These are phyloP conservation scores for Rhodamnia argentea DNA, from an alignment of 345 rosid genomes.

Conservation along the genomic window DNA sequence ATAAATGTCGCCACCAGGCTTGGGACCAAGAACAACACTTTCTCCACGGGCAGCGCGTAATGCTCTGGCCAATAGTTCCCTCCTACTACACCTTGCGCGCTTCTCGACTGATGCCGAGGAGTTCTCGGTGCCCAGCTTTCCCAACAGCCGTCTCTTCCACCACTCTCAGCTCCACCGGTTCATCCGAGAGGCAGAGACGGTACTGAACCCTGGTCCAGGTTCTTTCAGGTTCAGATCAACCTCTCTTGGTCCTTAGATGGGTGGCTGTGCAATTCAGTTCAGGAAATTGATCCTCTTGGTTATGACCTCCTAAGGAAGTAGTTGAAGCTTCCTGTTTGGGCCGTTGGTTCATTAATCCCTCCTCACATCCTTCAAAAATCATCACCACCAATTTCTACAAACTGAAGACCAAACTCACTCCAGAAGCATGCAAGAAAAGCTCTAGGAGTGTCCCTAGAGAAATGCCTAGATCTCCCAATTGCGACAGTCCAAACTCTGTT, in stretches of 20 bases:
- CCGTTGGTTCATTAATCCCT: slow-evolving; percentile 32
- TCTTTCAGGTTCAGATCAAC: slow-evolving; percentile 17
- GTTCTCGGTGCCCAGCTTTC: slow-evolving; percentile 26
- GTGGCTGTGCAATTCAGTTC: slow-evolving; percentile 22
- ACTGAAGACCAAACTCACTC: not conserved
- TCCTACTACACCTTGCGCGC: slow-evolving; percentile 35
- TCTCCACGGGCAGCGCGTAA: slow-evolving; percentile 17
- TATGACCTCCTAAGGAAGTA: slow-evolving; percentile 15
- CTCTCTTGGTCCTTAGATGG: slow-evolving; percentile 11
- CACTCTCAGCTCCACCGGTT: slow-evolving; percentile 21
- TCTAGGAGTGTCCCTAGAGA: slow-evolving; percentile 15
- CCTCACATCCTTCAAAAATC: not conserved
- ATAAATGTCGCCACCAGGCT: no score
- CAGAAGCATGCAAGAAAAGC: slow-evolving; percentile 5
- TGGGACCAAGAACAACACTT: not conserved
- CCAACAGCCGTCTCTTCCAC: slow-evolving; percentile 21
- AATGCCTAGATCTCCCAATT: slow-evolving; percentile 24
- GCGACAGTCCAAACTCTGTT: slow-evolving; percentile 14
- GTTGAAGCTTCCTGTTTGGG: slow-evolving; percentile 22
- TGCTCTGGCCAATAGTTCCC: slow-evolving; percentile 13
- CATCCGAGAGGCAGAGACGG: slow-evolving; percentile 16
- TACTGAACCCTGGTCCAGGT: slow-evolving; percentile 26
- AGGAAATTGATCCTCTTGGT: slow-evolving; percentile 21
- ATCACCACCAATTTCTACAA: not conserved
- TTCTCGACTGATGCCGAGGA: slow-evolving; percentile 7